These are phyloP conservation scores for Lagenidium giganteum DNA, from an alignment of 352 stramenopile species.

Conservation along the genomic window DNA sequence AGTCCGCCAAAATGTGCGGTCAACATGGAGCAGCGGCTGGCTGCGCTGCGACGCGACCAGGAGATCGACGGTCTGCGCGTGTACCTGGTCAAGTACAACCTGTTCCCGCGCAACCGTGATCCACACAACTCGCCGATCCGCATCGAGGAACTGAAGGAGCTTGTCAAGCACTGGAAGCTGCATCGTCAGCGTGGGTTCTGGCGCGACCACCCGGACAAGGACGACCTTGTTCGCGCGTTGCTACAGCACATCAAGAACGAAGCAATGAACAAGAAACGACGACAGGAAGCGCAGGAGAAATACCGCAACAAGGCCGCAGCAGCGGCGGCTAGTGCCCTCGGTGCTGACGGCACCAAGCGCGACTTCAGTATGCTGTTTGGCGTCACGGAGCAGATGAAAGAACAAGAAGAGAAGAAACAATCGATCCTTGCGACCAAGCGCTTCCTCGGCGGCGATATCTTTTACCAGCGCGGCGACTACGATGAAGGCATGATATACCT, in stretches of 20 bases:
- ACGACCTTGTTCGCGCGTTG: slow-evolving; percentile 74
- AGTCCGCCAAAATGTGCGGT: slow-evolving; percentile 62
- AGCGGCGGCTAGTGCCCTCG: slow-evolving; percentile 13
- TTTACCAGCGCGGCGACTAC: slow-evolving; percentile 65
- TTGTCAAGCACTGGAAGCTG: slow-evolving; percentile 85
- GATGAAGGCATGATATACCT: slow-evolving; percentile 71
- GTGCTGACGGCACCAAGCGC: slow-evolving; percentile 18
- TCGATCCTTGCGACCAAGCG: background rate
- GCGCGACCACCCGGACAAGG: slow-evolving; percentile 79
- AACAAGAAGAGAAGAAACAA: slow-evolving; percentile 2
- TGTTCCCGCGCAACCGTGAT: slow-evolving; percentile 67
- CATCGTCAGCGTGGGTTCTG: slow-evolving; percentile 80
- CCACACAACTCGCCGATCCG: slow-evolving; percentile 71
- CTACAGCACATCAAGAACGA: slow-evolving; percentile 75
- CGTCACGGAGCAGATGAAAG: background rate
- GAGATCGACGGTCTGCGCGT: slow-evolving; percentile 64
- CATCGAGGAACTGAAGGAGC: slow-evolving; percentile 82
- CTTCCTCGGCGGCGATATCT: slow-evolving; percentile 54
- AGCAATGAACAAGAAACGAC: slow-evolving; percentile 55
- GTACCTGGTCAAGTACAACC: slow-evolving; percentile 75
- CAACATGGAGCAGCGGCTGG: slow-evolving; percentile 72
- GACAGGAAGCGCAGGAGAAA: slow-evolving; percentile 66
- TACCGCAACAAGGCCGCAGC: slow-evolving; percentile 35
- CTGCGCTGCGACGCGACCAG: slow-evolving; percentile 55
- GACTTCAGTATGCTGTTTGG: slow-evolving; percentile 48